Base-by-base conservation (phyloP, 208 protist species). In the Leishmania martiniquensis region DNA sequence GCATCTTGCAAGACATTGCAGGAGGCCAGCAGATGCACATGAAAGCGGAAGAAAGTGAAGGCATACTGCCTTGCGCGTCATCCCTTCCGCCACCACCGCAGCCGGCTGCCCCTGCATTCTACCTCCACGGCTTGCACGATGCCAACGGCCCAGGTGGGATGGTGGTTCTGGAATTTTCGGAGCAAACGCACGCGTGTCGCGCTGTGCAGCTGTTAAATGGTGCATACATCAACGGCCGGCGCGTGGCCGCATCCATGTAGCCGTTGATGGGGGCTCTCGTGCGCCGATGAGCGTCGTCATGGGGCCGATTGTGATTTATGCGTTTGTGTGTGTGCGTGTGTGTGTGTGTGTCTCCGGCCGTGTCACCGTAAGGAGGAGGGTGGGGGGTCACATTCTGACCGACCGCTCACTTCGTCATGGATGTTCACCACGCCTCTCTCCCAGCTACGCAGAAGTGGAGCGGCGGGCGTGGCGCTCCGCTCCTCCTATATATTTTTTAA, bases 171-270 rank as follows among this genome's bases (percentile, higher is more conserved):
- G 90, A 90, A 25, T 88, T 92, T 42, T 55, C 83, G 0, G 72
- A 83, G 49, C 57, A 65, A 1, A 81, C 72, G 63, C 81, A 78
- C 47, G 89, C 89, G 62, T 42, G 78, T 57, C 73, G 72, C 15
- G 85, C 89, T 39, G 84, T 86, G 72, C 71, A 80, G 60, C 67
- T 84, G 66, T 66, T 96, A 29, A 87, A 96, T 57, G 92, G 92
- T 6, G 89, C 86, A n/a, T 84, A 77, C 68, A 44, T 96, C 20
- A 96, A 96, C 67, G 92, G 92, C 0, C 84, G 85, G 34, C 76
- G 80, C n/a, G 85, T 96, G 13, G 82, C 81, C 20, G 92, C 92
- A 9, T 84, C 87, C 13, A 72, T 92, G 80, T 87, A 78, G 63
- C 29, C 29, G 10, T n/a, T 54, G 25, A 22, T 54, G 67, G 52